These are phyloP conservation scores for Cyclotella distinguenda DNA, from an alignment of 108 stramenopile species.

Conservation along the genomic window DNA sequence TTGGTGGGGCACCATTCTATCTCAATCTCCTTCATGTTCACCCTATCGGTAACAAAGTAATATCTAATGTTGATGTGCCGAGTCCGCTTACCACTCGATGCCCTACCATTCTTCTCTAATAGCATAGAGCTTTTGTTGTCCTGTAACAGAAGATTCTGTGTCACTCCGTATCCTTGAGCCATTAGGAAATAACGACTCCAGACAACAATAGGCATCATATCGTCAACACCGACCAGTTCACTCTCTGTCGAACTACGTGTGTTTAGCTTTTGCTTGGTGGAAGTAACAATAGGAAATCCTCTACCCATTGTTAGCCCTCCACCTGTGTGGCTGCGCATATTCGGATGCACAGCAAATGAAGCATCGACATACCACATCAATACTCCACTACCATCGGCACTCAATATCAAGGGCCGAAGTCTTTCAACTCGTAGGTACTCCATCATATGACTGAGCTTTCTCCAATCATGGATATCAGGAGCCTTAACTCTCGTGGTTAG, in stretches of 20 bases:
- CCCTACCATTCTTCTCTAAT: conserved; percentile 49
- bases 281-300: not conserved
- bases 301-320: conserved; percentile 12
- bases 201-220: conserved; percentile 30
- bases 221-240: conserved; percentile 16
- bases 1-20: not conserved
- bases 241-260: conserved; percentile 8
- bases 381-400: not conserved
- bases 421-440: too few species aligned
- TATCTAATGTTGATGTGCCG: conserved; percentile 38
- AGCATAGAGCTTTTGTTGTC: conserved; percentile 55
- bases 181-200: conserved; percentile 46
- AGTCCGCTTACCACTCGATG: conserved; percentile 25
- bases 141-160: conserved; percentile 35
- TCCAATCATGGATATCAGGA: too few species aligned
- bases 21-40: not conserved
- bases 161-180: conserved; percentile 44
- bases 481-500: too few species aligned
- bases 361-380: conserved; percentile 13
- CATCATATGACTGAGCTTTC: too few species aligned
- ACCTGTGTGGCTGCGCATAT: conserved; percentile 7
- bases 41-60: not conserved
- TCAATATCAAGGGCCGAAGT: too few species aligned
- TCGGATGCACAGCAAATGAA: conserved; percentile 6
- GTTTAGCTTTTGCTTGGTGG: conserved; percentile 11